Evolutionary conservation across 2,329 filamentous ascomycete genomes (phyloP).

Genomic region (Colletotrichum gloeosporioides): DNA sequence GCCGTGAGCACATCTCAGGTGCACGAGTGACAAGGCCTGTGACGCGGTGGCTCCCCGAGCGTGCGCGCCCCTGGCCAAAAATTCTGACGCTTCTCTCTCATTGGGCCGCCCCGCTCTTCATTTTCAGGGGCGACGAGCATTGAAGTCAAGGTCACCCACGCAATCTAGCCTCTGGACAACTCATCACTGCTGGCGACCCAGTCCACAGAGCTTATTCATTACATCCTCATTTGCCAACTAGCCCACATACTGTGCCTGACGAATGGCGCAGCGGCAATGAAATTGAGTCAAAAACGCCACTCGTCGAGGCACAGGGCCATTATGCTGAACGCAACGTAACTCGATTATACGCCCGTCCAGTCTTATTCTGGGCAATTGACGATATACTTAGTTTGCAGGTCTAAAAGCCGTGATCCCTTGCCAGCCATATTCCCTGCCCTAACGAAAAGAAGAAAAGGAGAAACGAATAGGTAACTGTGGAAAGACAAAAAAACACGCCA

Average conservation of each 20-base stretch:
- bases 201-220: background rate
- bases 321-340: background rate
- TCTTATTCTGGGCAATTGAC: background rate
- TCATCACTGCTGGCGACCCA: background rate
- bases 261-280: background rate
- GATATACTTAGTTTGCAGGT: conserved; percentile 14
- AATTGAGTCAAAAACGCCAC: background rate
- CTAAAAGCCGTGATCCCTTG: conserved; percentile 9
- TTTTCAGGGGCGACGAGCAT: background rate
- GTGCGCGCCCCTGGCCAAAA: background rate
- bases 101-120: background rate
- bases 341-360: conserved; percentile 2
- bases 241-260: background rate
- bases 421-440: conserved; percentile 9
- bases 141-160: background rate
- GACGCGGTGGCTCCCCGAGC: conserved; percentile 8
- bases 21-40: background rate
- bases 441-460: background rate
- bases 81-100: background rate
- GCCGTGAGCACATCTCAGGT: background rate
- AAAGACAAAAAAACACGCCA: conserved; percentile 2
- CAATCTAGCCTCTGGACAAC: background rate
- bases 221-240: background rate
- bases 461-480: background rate
- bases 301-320: background rate